Evolutionary conservation across 768 basidiomycete genomes (phyloP), one percentile per base, ranked within the genome.

Genomic region (Russula sp.): DNA sequence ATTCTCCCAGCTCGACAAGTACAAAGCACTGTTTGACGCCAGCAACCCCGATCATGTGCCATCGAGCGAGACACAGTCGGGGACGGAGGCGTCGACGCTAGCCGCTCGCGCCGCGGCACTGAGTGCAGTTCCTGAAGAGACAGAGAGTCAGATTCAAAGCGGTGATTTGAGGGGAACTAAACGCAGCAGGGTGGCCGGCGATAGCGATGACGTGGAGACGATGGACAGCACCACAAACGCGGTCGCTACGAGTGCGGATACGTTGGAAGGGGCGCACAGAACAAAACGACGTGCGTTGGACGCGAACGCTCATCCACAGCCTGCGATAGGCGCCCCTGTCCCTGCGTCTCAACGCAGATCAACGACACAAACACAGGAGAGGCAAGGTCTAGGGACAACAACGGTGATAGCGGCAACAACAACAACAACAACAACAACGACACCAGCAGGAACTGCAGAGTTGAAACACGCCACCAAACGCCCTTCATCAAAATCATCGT

Each of bases 21-120:
- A 65, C 36, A 65, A 62, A 42, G 60, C 56, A 16, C 61, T 67
- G 11, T 67, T 65, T 25, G 60, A 67, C 5, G 66, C 60, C 29
- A 67, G 55, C 43, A 46, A 67, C n/a, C 66, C 66, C 16, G 65
- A 66, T 38, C 64, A 51, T n/a, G 42, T 11, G n/a, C 42, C 48
- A 9, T 16, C 52, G 38, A 50, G 50, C 8, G 56, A 59, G 14
- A 59, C 57, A 2, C 55, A 61, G 18, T 6, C 56, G 36, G 46
- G 58, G 49, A 51, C 52, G 13, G 57, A 29, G 25, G 16, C 61
- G 35, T 51, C 51, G 10, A 38, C 55, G 13, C 39, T 41, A 49
- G 54, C 25, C 35, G 34, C 14, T 38, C 51, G 42, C 20, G 20
- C n/a, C 20, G 41, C 36, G 18, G 45, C 35, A 16, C 58, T 64